A percentile compares a stretch with the other conserved stretches of the same genome.
Conservation (phyloP, 257 asterid genomes). For the Mentha longifolia region DNA sequence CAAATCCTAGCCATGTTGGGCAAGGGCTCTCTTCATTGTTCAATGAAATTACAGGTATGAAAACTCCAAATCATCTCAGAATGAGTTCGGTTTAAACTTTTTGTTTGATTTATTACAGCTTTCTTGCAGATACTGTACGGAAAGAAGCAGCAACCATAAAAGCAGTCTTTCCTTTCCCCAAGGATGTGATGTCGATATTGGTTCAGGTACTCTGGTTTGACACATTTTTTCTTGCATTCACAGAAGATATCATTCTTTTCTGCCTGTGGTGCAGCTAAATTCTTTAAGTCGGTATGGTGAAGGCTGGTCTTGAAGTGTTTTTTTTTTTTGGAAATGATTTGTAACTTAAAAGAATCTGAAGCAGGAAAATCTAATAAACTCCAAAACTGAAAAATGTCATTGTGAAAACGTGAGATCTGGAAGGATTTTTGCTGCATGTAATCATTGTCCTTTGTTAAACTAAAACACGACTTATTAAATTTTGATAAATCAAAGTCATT, state of each 20-base stretch:
- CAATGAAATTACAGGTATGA: slow-evolving; percentile 79
- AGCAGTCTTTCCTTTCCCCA: slow-evolving; percentile 89
- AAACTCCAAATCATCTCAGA: slow-evolving; percentile 21
- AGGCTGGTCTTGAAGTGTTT: not conserved
- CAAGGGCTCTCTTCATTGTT: slow-evolving; percentile 83
- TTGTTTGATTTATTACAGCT: slow-evolving; percentile 30
- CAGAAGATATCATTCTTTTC: slow-evolving; percentile 4
- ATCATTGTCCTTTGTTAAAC: not conserved
- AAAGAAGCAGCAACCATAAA: slow-evolving; percentile 92
- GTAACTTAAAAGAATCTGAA: slow-evolving; percentile 2
- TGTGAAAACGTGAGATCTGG: slow-evolving; percentile 15
- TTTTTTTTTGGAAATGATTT: not conserved
- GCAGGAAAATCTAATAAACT: slow-evolving; percentile 17
- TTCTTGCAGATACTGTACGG: slow-evolving; percentile 73
- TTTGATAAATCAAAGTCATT: not conserved
- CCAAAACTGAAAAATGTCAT: not conserved
- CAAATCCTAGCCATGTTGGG: slow-evolving; percentile 83
- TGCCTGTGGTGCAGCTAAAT: slow-evolving; percentile 1
- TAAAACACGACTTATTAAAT: not conserved
- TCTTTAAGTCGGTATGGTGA: not conserved
- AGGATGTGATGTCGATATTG: slow-evolving; percentile 63
- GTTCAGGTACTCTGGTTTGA: slow-evolving; percentile 65
- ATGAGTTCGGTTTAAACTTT: slow-evolving; percentile 11
- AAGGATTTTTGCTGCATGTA: slow-evolving; percentile 9
- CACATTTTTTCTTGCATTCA: slow-evolving; percentile 26